Evolutionary conservation across 2,329 filamentous ascomycete species (phyloP).

Genomic region (Elsinoe australis): DNA sequence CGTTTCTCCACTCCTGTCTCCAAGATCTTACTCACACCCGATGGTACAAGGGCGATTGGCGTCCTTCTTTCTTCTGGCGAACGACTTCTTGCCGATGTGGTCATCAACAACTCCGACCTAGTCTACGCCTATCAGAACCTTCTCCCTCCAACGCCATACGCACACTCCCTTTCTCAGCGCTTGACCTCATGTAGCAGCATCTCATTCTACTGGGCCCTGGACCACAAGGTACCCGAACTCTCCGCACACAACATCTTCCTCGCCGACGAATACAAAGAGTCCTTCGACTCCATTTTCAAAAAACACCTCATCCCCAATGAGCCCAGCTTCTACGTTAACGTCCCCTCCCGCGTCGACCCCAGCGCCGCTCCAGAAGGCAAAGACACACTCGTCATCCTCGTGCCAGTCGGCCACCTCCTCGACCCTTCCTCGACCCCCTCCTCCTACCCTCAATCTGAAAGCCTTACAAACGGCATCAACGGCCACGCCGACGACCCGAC

Average conservation of each 20-base stretch:
- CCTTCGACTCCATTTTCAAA: constrained; percentile 71
- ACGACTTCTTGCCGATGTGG: constrained; percentile 54
- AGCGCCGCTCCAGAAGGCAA: constrained; percentile 57
- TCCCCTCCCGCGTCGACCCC: constrained; percentile 61
- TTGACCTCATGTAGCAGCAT: constrained; percentile 63
- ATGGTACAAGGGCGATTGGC: constrained; percentile 49
- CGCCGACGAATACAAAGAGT: constrained; percentile 62
- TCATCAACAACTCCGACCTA: constrained; percentile 65
- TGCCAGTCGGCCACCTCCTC: constrained; percentile 62
- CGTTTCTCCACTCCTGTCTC: constrained; percentile 52
- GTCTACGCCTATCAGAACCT: constrained; percentile 68
- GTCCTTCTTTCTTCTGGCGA: constrained; percentile 54
- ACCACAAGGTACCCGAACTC: constrained; percentile 54
- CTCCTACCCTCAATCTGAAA: constrained; percentile 25
- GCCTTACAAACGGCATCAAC: constrained; percentile 16
- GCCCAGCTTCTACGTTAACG: constrained; percentile 71
- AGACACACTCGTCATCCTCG: constrained; percentile 61
- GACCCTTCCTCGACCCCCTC: constrained; percentile 37
- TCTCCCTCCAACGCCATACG: constrained; percentile 44
- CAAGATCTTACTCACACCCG: constrained; percentile 46
- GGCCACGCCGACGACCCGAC: constrained; percentile 22
- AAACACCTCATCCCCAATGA: constrained; percentile 57
- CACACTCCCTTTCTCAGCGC: constrained; percentile 41
- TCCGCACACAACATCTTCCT: constrained; percentile 70
- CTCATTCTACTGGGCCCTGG: constrained; percentile 68